phyloP scores from a whole-genome alignment of 768 basidiomycete genomes.

The Tremella mesenterica region DNA sequence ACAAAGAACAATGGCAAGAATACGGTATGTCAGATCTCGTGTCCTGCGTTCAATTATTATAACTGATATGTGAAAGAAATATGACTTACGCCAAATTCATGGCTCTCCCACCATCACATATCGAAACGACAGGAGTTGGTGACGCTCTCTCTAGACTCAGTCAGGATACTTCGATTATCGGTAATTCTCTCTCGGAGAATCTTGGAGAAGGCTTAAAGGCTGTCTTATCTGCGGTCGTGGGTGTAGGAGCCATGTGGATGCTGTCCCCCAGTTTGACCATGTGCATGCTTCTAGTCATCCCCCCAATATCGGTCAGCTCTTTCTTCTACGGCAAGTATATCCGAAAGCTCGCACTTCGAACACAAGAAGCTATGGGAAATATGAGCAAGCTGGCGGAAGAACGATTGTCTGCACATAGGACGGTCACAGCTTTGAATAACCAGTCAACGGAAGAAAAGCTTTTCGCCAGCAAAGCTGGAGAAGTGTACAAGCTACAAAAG shows the following conservation, averaged over 20 bases:
- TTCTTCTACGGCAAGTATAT: conserved; percentile 52
- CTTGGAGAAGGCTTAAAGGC: conserved; percentile 41
- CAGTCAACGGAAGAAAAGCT: conserved; percentile 62
- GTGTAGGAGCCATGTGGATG: conserved; percentile 81
- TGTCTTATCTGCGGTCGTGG: conserved; percentile 32
- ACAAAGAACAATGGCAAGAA: conserved; percentile 31
- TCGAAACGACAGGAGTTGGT: conserved; percentile 36
- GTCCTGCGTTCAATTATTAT: background rate
- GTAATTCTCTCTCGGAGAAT: conserved; percentile 35
- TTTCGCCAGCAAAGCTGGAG: conserved; percentile 56
- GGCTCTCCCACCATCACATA: conserved; percentile 35
- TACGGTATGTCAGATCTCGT: conserved; percentile 20
- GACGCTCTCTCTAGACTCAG: conserved; percentile 38
- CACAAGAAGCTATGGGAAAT: conserved; percentile 87
- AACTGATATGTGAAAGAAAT: conserved; percentile 15
- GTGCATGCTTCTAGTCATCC: conserved; percentile 82
- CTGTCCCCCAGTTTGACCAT: conserved; percentile 65
- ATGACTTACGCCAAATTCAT: conserved; percentile 38
- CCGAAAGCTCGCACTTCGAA: conserved; percentile 76
- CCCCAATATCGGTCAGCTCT: conserved; percentile 19
- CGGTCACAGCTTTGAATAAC: conserved; percentile 72
- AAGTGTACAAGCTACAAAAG: conserved; percentile 63
- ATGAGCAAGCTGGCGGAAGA: conserved; percentile 92
- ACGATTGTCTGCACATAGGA: conserved; percentile 51
- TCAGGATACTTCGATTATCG: conserved; percentile 38